Percentiles rank a stretch among this genome's conserved stretches.
phyloP scores from a whole-genome alignment of 169 alveolate species.

The Amoebophrya sp. region DNA sequence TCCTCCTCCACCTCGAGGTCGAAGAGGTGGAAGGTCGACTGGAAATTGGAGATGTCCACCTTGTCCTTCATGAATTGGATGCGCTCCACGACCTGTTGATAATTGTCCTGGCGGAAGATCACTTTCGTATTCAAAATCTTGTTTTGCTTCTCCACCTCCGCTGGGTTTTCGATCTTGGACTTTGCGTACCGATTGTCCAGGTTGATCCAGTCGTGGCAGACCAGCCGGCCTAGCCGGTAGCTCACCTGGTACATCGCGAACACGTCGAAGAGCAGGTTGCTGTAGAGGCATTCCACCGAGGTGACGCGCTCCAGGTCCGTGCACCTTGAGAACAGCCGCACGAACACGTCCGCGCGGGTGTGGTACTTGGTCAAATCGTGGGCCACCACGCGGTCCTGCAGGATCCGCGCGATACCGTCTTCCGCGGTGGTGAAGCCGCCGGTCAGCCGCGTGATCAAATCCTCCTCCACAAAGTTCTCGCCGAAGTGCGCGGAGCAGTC shows the following conservation, averaged over 20 bases:
- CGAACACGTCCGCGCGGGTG: background rate
- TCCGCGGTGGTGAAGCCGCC: conserved; percentile 22
- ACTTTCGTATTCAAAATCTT: background rate
- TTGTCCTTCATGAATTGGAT: background rate
- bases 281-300: conserved; percentile 7
- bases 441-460: background rate
- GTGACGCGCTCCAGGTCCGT: background rate
- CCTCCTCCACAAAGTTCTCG: background rate
- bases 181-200: background rate
- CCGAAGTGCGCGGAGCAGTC: background rate
- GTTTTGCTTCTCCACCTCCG: background rate
- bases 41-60: background rate
- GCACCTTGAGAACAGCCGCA: background rate
- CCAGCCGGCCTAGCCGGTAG: background rate
- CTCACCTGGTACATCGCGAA: background rate
- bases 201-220: conserved; percentile 11
- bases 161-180: conserved; percentile 13
- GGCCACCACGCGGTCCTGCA: background rate
- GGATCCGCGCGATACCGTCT: background rate
- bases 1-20: background rate
- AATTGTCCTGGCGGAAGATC: background rate
- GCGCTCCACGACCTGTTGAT: background rate
- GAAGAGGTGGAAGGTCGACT: conserved; percentile 9
- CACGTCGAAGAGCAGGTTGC: background rate
- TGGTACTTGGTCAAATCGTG: background rate